Evolutionary conservation across 2,329 filamentous ascomycete genomes (phyloP).

Genomic region (Xylaria sp.): DNA sequence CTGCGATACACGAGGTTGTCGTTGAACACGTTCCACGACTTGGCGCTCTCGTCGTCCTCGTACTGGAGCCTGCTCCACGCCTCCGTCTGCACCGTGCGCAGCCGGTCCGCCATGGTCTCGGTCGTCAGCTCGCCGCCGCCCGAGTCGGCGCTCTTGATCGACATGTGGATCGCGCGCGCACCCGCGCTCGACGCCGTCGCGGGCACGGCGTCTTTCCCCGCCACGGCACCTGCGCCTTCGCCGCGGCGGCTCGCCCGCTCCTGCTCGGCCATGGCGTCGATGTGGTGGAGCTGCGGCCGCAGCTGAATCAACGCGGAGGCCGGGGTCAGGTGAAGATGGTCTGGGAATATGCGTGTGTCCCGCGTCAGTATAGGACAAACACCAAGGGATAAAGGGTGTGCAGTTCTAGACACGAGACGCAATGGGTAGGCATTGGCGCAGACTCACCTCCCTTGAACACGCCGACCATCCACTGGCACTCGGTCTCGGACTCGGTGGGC

Average conservation of each 20-base stretch:
- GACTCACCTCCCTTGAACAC: conserved; percentile 82
- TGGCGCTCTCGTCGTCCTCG: conserved; percentile 80
- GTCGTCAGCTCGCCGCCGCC: conserved; percentile 69
- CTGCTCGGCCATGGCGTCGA: conserved; percentile 84
- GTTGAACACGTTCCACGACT: conserved; percentile 80
- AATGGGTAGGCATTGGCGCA: conserved; percentile 36
- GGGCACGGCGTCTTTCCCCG: conserved; percentile 40
- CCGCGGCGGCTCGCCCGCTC: conserved; percentile 61
- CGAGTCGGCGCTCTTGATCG: conserved; percentile 79
- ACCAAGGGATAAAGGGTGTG: not conserved
- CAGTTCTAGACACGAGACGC: not conserved
- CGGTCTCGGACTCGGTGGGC: conserved; percentile 73
- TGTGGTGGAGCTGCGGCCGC: conserved; percentile 89
- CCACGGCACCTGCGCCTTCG: conserved; percentile 48
- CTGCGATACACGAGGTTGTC: conserved; percentile 71
- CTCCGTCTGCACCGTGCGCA: conserved; percentile 83
- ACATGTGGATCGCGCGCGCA: conserved; percentile 84
- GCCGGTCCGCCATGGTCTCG: conserved; percentile 78
- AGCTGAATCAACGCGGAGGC: conserved; percentile 86
- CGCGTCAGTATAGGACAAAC: conserved; percentile 33
- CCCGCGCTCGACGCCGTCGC: conserved; percentile 53
- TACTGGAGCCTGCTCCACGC: conserved; percentile 83
- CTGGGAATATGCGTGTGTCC: conserved; percentile 54
- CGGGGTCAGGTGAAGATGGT: conserved; percentile 86
- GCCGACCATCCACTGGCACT: conserved; percentile 82